Percentiles rank a stretch among this genome's conserved stretches.
Conservation (phyloP, 495 filamentous ascomycete species). For the Aspergillus hancockii region DNA sequence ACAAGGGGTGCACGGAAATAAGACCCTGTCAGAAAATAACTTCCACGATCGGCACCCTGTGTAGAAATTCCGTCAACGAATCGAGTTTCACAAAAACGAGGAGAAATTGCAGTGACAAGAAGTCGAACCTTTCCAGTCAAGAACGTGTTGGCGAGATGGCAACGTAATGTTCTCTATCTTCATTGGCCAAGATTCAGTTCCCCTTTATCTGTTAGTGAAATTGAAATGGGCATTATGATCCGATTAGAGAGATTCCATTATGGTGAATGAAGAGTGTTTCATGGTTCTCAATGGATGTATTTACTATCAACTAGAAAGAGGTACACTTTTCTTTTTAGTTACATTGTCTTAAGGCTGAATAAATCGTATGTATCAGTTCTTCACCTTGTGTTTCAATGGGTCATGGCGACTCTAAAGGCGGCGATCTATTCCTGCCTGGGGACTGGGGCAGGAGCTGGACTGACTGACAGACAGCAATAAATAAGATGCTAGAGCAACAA, state of each 20-base stretch:
- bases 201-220: not conserved
- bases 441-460: constrained; percentile 1
- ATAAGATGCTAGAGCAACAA: not conserved
- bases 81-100: not conserved
- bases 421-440: constrained; percentile 15
- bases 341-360: not conserved
- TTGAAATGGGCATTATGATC: not conserved
- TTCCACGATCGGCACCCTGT: not conserved
- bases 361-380: not conserved
- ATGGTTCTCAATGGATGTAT: not conserved
- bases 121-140: not conserved
- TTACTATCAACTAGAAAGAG: not conserved
- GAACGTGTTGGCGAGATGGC: not conserved
- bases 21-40: not conserved
- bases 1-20: not conserved
- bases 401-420: not conserved
- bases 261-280: not conserved
- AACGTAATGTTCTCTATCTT: constrained; percentile 2
- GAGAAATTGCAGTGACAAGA: not conserved
- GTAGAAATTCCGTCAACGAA: not conserved
- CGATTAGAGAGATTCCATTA: not conserved
- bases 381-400: not conserved
- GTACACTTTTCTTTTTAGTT: not conserved
- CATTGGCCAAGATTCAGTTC: not conserved
- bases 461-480: not conserved